Evolutionary conservation across 805 yeast genomes (phyloP).

Genomic region (Ascoidea asiatica): DNA sequence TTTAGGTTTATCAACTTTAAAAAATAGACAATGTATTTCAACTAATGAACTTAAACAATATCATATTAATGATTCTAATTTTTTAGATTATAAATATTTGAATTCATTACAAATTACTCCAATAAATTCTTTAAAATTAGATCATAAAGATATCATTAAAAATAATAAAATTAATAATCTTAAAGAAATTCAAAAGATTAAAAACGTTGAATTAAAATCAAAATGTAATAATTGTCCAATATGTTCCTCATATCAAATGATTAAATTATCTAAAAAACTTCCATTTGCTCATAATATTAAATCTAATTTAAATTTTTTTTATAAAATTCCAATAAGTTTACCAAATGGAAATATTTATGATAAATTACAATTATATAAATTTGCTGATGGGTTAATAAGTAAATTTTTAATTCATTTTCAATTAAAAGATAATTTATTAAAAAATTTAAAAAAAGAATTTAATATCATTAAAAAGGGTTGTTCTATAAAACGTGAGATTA

Average conservation of each 20-base stretch:
- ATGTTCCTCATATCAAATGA: conserved; percentile 8
- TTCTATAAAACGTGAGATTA: background rate
- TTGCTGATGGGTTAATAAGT: conserved; percentile 3
- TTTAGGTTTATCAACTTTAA: conserved; percentile 8
- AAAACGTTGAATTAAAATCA: conserved; percentile 3
- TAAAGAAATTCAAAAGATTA: background rate
- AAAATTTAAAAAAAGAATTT: background rate
- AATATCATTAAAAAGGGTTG: background rate
- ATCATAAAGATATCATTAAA: background rate
- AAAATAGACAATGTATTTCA: conserved; percentile 8
- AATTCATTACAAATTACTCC: background rate
- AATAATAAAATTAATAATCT: background rate
- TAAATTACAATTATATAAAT: conserved; percentile 3
- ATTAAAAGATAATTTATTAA: background rate
- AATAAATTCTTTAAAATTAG: background rate
- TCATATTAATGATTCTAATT: background rate
- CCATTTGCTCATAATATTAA: conserved; percentile 9
- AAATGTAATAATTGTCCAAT: conserved; percentile 7
- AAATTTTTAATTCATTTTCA: background rate
- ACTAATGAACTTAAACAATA: conserved; percentile 4
- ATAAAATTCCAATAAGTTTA: conserved; percentile 7
- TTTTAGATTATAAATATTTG: background rate
- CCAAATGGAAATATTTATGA: conserved; percentile 10
- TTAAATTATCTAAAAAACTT: conserved; percentile 3
- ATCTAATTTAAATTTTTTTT: conserved; percentile 4